Conservation (phyloP, 2,329 filamentous ascomycete genomes). For the Neonectria sp. region DNA sequence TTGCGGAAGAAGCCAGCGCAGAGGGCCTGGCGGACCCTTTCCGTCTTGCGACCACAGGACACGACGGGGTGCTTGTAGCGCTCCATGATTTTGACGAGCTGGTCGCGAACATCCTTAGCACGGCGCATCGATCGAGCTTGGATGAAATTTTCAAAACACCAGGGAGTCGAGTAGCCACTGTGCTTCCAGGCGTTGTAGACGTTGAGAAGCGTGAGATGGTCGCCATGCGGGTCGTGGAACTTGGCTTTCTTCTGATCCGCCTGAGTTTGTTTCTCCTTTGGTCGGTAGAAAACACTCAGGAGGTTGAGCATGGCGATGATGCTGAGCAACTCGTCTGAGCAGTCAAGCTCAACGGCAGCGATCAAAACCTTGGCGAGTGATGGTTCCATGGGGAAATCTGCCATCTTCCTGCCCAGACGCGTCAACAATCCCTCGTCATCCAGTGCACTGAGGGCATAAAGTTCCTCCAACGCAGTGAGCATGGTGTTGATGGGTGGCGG, state of each 20-base stretch:
- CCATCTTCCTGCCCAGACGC: constrained; percentile 94
- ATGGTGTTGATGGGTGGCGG: constrained; percentile 98
- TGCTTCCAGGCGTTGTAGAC: constrained; percentile 98
- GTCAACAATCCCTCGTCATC: constrained; percentile 97
- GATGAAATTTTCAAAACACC: constrained; percentile 99
- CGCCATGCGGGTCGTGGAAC: constrained; percentile 95
- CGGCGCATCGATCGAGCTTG: constrained; percentile 91
- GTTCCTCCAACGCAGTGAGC: constrained; percentile 94
- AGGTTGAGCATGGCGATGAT: constrained; percentile 97
- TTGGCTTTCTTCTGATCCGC: constrained; percentile 98
- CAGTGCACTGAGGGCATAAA: constrained; percentile 91
- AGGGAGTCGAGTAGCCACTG: constrained; percentile 84
- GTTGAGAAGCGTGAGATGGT: constrained; percentile 95
- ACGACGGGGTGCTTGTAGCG: constrained; percentile 87
- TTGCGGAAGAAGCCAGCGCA: constrained; percentile 98
- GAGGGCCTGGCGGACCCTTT: constrained; percentile 88
- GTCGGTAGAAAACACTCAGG: constrained; percentile 90
- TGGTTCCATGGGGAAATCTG: constrained; percentile 98
- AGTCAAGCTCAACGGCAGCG: constrained; percentile 86
- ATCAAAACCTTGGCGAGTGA: constrained; percentile 92
- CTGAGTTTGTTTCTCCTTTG: constrained; percentile 96
- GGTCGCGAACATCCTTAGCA: constrained; percentile 92
- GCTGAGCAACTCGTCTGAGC: constrained; percentile 93
- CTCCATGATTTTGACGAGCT: constrained; percentile 94
- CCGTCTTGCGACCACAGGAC: constrained; percentile 89